These are phyloP conservation scores for Penicillium verhagenii DNA, from an alignment of 495 filamentous ascomycete genomes.

Conservation along the genomic window DNA sequence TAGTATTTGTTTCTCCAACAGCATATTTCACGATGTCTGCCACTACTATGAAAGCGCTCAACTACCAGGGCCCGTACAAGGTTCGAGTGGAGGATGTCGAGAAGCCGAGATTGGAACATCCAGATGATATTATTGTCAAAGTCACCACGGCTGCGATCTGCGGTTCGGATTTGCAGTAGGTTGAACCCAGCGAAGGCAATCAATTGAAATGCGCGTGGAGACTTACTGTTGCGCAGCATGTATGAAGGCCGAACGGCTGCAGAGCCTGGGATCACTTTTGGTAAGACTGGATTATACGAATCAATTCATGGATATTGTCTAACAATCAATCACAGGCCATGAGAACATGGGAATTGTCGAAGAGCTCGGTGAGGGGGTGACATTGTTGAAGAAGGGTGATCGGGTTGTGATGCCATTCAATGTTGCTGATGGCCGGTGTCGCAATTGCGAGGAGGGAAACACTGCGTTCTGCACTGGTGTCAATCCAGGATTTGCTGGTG, in stretches of 20 bases:
- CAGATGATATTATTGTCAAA: constrained; percentile 55
- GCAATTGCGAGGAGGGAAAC: constrained; percentile 57
- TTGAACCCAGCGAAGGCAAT: neutral
- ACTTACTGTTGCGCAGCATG: constrained; percentile 35
- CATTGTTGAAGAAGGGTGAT: constrained; percentile 50
- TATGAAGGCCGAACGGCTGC: constrained; percentile 54
- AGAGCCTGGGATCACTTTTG: constrained; percentile 52
- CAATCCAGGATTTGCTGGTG: constrained; percentile 59
- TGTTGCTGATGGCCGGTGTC: constrained; percentile 56
- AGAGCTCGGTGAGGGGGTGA: constrained; percentile 47
- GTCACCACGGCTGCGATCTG: constrained; percentile 58
- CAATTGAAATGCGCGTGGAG: too few species aligned
- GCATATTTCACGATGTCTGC: constrained; percentile 14
- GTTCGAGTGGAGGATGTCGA: constrained; percentile 50
- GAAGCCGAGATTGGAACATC: constrained; percentile 50
- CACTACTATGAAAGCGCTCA: constrained; percentile 53
- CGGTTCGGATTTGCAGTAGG: constrained; percentile 44
- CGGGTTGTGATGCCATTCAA: constrained; percentile 61
- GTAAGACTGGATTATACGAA: constrained; percentile 13
- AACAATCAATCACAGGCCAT: constrained; percentile 45
- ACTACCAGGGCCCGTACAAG: constrained; percentile 53
- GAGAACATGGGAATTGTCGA: constrained; percentile 55
- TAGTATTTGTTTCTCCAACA: neutral
- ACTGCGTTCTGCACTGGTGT: constrained; percentile 59
- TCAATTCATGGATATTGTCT: neutral